A percentile compares a stretch with the other conserved stretches of the same genome.
These are phyloP conservation scores for Conidiobolus incongruus DNA, from an alignment of 371 early-diverging fungal genomes.

Conservation along the genomic window DNA sequence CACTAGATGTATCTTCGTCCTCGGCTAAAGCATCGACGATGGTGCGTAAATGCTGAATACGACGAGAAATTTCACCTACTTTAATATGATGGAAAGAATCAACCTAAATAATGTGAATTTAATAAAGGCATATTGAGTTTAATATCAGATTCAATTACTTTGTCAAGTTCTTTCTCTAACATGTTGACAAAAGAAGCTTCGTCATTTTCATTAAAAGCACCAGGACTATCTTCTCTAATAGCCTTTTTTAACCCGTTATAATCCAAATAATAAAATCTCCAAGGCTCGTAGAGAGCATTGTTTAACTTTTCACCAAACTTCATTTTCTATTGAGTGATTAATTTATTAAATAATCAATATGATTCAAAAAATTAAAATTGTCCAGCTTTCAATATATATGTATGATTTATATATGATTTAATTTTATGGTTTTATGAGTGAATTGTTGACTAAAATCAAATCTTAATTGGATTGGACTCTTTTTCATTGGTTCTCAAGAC, in stretches of 20 bases:
- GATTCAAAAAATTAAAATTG: no score
- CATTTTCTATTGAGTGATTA: constrained; percentile 24
- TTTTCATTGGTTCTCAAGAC: no score
- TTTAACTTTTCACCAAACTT: constrained; percentile 82
- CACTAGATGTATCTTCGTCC: constrained; percentile 20
- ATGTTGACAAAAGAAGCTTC: constrained; percentile 73
- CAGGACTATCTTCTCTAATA: constrained; percentile 25
- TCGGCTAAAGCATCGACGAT: constrained; percentile 15
- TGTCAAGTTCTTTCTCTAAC: constrained; percentile 77
- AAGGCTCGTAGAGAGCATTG: constrained; percentile 62
- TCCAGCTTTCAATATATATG: no score
- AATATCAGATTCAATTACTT: constrained; percentile 21
- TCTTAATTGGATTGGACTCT: no score
- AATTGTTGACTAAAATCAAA: no score
- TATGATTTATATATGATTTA: no score
- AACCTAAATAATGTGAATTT: constrained; percentile 22
- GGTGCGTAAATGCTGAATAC: constrained; percentile 20
- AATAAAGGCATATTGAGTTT: background rate
- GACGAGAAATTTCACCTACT: constrained; percentile 59
- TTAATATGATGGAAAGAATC: constrained; percentile 76
- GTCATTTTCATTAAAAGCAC: constrained; percentile 38
- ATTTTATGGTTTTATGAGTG: no score
- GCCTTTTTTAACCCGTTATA: constrained; percentile 73
- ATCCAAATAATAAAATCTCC: constrained; percentile 77
- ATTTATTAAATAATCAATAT: background rate